Evolutionary conservation across 495 filamentous ascomycete genomes (phyloP).

Genomic region (Ramalina intermedia): DNA sequence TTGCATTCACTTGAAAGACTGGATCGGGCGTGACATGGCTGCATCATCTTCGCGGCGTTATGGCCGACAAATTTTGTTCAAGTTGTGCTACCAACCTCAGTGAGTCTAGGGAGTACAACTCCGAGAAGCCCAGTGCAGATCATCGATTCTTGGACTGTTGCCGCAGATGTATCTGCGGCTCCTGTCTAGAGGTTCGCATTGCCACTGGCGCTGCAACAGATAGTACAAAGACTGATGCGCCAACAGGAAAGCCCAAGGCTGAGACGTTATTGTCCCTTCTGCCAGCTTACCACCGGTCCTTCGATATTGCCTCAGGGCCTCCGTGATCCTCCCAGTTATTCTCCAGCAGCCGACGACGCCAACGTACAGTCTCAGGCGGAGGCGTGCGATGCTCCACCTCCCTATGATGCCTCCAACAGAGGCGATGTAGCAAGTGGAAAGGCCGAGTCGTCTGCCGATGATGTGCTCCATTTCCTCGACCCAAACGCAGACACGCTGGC

Average conservation of each 20-base stretch:
- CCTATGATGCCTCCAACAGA: constrained; percentile 21
- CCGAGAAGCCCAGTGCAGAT: constrained; percentile 37
- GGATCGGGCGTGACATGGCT: too few species aligned
- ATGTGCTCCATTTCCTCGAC: constrained; percentile 55
- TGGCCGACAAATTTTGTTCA: too few species aligned
- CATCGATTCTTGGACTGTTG: constrained; percentile 49
- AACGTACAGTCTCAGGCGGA: constrained; percentile 3
- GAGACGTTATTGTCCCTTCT: constrained; percentile 49
- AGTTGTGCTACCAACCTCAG: too few species aligned
- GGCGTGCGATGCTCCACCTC: constrained; percentile 23
- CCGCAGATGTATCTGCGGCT: constrained; percentile 47
- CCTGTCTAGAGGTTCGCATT: constrained; percentile 43
- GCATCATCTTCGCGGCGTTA: too few species aligned
- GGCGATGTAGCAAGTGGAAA: constrained; percentile 6
- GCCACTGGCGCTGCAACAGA: not conserved
- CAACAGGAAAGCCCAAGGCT: constrained; percentile 52
- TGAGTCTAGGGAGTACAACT: too few species aligned
- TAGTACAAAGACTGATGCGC: not conserved
- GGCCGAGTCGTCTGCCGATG: constrained; percentile 23
- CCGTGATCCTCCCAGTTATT: constrained; percentile 43
- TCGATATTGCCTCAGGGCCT: constrained; percentile 40
- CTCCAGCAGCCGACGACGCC: constrained; percentile 22
- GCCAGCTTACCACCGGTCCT: constrained; percentile 36
- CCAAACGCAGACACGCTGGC: constrained; percentile 44
- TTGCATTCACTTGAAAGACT: too few species aligned